These are phyloP conservation scores for Rhododendron griersonianum DNA, from an alignment of 148 eudicot species.

Conservation along the genomic window DNA sequence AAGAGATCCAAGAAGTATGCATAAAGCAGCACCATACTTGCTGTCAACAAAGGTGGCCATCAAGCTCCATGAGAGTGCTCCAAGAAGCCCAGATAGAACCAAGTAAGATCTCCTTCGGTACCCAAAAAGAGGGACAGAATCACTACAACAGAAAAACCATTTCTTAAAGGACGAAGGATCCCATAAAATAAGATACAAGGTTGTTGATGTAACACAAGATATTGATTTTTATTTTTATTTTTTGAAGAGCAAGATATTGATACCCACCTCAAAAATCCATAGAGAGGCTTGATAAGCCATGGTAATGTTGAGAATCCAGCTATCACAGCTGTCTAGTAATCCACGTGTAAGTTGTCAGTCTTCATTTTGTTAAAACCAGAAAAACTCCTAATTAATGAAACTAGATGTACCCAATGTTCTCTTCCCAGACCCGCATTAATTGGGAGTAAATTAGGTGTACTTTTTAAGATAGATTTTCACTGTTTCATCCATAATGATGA, in stretches of 20 bases:
- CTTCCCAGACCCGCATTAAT: neutral
- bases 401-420: neutral
- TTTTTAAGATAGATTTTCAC: neutral
- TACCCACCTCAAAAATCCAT: conserved; percentile 90
- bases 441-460: neutral
- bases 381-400: neutral
- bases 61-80: conserved; percentile 93
- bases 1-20: conserved; percentile 92
- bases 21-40: conserved; percentile 79
- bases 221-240: neutral
- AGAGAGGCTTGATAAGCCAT: conserved; percentile 96
- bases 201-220: neutral
- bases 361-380: neutral
- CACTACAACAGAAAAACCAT: conserved; percentile 38
- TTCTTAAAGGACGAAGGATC: neutral
- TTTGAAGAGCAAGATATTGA: neutral
- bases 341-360: conserved; percentile 39
- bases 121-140: conserved; percentile 93
- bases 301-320: conserved; percentile 90
- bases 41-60: conserved; percentile 90
- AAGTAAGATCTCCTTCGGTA: conserved; percentile 94
- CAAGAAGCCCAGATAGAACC: conserved; percentile 86
- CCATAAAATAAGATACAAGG: neutral
- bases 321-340: conserved; percentile 94
- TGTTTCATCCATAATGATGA: neutral